Conservation (phyloP, 305 asterid species). For the Striga hermonthica region DNA sequence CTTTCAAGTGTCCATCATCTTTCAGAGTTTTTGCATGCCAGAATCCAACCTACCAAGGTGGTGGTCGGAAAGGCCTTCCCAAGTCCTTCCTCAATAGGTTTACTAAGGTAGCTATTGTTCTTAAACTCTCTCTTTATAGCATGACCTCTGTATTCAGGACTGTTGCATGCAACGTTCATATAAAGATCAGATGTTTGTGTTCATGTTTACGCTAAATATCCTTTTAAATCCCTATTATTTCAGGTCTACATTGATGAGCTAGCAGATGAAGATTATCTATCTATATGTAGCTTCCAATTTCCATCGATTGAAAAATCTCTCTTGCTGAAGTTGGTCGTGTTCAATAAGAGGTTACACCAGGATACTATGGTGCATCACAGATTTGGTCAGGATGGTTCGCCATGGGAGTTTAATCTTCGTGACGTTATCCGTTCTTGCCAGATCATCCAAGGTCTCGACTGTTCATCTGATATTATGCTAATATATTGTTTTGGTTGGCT, state of each 20-base stretch:
- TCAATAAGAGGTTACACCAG: slow-evolving; percentile 71
- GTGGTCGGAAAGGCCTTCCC: slow-evolving; percentile 98
- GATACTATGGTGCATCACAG: slow-evolving; percentile 73
- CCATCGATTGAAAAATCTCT: slow-evolving; percentile 60
- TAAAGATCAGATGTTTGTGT: slow-evolving; percentile 13
- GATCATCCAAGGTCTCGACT: slow-evolving; percentile 63
- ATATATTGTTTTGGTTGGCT: slow-evolving; percentile 25
- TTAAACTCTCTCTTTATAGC: slow-evolving; percentile 11
- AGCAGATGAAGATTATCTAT: slow-evolving; percentile 73
- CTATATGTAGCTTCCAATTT: slow-evolving; percentile 71
- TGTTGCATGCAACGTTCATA: slow-evolving; percentile 21
- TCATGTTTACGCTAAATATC: slow-evolving; percentile 21
- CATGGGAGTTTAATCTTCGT: slow-evolving; percentile 98
- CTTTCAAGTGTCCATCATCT: slow-evolving; percentile 84
- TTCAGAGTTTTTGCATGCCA: slow-evolving; percentile 97
- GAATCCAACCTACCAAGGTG: slow-evolving; percentile 96
- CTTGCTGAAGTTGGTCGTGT: slow-evolving; percentile 56
- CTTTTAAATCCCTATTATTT: slow-evolving; percentile 28
- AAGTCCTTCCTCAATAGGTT: slow-evolving; percentile 96
- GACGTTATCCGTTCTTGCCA: slow-evolving; percentile 95
- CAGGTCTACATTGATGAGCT: slow-evolving; percentile 97
- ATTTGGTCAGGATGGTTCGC: slow-evolving; percentile 93
- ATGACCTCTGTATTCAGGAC: slow-evolving; percentile 13
- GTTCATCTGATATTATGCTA: slow-evolving; percentile 21
- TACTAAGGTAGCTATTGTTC: slow-evolving; percentile 61